Conservation (phyloP, 1,284 basidiomycete genomes). For the Trametes pubescens region DNA sequence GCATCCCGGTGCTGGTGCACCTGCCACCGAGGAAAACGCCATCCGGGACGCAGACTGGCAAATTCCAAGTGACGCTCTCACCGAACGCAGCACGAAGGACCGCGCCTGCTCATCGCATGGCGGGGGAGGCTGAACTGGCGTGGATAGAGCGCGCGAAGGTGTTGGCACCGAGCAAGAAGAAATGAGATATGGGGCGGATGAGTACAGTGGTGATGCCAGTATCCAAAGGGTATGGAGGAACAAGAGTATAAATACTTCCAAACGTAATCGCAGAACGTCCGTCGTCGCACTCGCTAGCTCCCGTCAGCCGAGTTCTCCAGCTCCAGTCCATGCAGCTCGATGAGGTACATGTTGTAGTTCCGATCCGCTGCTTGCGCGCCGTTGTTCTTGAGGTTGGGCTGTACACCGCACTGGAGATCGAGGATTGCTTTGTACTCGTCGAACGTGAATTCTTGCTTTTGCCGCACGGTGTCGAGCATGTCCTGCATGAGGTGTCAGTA, state of each 20-base stretch:
- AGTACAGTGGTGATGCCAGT: slow-evolving; percentile 27
- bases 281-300: slow-evolving; percentile 20
- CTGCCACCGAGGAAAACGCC: background rate
- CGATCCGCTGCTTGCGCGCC: slow-evolving; percentile 64
- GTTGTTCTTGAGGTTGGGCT: slow-evolving; percentile 60
- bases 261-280: slow-evolving; percentile 7
- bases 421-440: slow-evolving; percentile 93
- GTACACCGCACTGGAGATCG: slow-evolving; percentile 85
- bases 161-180: slow-evolving; percentile 22
- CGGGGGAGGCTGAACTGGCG: slow-evolving; percentile 42
- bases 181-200: slow-evolving; percentile 18
- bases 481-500: slow-evolving; percentile 52
- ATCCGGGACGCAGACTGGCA: background rate
- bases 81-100: slow-evolving; percentile 36
- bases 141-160: slow-evolving; percentile 45
- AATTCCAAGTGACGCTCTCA: slow-evolving; percentile 40
- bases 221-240: slow-evolving; percentile 32
- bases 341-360: slow-evolving; percentile 82
- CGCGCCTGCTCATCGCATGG: slow-evolving; percentile 33
- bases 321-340: slow-evolving; percentile 83
- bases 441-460: slow-evolving; percentile 76
- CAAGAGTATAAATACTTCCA: slow-evolving; percentile 35
- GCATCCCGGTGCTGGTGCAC: slow-evolving; percentile 63
- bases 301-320: slow-evolving; percentile 58
- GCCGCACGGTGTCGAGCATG: slow-evolving; percentile 75